Evolutionary conservation across 2,329 filamentous ascomycete species (phyloP), one percentile per base, ranked within the genome.

Genomic region (Diaporthe nobilis): DNA sequence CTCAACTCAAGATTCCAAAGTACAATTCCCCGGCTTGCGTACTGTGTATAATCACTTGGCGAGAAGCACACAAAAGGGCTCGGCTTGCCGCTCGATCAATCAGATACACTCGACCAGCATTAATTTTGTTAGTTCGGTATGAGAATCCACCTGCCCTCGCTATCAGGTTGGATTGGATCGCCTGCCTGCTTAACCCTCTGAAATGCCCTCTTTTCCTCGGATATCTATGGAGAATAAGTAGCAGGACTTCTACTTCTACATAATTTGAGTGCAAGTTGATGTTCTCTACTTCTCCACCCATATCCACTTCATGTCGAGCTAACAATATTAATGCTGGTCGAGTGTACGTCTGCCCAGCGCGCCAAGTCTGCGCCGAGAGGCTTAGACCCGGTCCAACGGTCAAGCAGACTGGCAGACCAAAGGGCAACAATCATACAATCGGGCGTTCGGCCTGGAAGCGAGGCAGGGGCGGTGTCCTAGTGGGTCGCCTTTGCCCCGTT

Each of bases 351-450:
- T 57, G 75, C 75, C 75, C 75, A 77, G 75, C 53, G n/a, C 31
- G 65, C 65, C 65, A 70, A 70, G 65, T 70, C 61, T 71, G 58
- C 55, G 75, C 75, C 75, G 58, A 77, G 75, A 57, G 68, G 61
- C 70, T 75, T 70, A 61, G 57, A 63, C 42, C 47, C 34, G 39
- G 55, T 34, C 55, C 47, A 17, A 28, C n/a, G 37, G 39, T 53
- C 65, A 20, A 42, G 60, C 17, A 31, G 65, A 55, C 25, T 25
- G 49, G 10, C 49, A 51, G 49, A 25, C 49, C 22, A 17, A 12
- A 20, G n/a, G 60, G 25, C 7, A 34, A 42, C 58, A 65, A 65
- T 49, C 61, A 65, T 17, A 47, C 34, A 60, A 49, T 28, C 55
- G 51, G 55, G 47, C 61, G 63, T 55, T 71, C 75, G 63, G 71